phyloP scores from a whole-genome alignment of 2,329 filamentous ascomycete species.

The Thielaviopsis ethacetica region DNA sequence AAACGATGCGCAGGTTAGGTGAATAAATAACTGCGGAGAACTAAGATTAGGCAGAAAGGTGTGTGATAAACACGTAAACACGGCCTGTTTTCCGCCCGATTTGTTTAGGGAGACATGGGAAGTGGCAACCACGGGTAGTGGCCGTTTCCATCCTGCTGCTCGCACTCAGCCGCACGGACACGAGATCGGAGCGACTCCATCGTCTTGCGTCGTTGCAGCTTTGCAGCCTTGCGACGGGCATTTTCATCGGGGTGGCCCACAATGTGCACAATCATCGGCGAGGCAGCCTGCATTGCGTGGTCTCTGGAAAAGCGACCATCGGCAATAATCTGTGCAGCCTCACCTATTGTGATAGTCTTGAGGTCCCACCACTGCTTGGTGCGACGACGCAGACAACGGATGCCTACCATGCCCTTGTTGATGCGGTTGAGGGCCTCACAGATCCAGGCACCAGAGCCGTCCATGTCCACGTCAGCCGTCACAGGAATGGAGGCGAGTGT shows the following conservation, averaged over 20 bases:
- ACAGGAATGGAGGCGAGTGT: conserved; percentile 2
- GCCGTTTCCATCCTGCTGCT: not conserved
- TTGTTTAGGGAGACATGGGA: not conserved
- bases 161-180: not conserved
- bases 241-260: not conserved
- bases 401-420: conserved; percentile 1
- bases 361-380: conserved; percentile 8
- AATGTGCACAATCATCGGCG: not conserved
- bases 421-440: conserved; percentile 3
- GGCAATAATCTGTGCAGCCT: not conserved
- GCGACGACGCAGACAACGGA: conserved; percentile 4
- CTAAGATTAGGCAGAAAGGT: not conserved
- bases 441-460: conserved; percentile 8
- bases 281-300: not conserved
- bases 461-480: not conserved
- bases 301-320: not conserved
- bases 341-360: conserved; percentile 2
- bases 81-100: not conserved
- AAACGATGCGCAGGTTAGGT: not conserved
- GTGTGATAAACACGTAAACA: not conserved
- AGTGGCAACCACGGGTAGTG: not conserved
- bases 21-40: not conserved
- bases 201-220: not conserved
- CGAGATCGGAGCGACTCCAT: not conserved
- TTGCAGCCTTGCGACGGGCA: not conserved